A percentile compares a stretch with the other conserved stretches of the same genome.
phyloP scores from a whole-genome alignment of 78 protist genomes.

The Dictyostelium intermedium region DNA sequence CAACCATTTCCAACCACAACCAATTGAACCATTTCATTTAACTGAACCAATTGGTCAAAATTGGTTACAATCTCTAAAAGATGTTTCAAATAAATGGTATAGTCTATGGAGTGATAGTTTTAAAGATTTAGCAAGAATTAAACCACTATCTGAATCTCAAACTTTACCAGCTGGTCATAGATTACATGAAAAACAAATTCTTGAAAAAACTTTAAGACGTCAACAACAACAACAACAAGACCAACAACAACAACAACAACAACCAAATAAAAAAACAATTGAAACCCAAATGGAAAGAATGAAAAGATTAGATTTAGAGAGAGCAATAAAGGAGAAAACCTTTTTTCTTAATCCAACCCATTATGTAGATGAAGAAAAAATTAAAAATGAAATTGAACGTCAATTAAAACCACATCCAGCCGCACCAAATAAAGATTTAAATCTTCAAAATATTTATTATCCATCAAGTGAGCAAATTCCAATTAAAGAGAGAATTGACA shows the following conservation, averaged over 20 bases:
- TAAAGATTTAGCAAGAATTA: not conserved
- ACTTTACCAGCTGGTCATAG: not conserved
- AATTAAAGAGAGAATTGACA: not conserved
- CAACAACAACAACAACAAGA: not conserved
- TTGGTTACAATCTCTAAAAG: not conserved
- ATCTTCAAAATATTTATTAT: not conserved
- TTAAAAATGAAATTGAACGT: not conserved
- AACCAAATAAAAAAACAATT: not conserved
- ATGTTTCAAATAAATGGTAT: not conserved
- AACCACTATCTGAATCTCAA: not conserved
- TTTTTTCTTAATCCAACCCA: not conserved
- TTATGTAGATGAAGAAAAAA: not conserved
- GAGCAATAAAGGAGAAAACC: not conserved
- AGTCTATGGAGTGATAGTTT: not conserved
- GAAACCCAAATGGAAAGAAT: not conserved
- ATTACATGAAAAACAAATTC: conserved; percentile 2
- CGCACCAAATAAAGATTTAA: not conserved
- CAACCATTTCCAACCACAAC: not conserved
- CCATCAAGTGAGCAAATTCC: not conserved
- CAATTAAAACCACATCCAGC: not conserved
- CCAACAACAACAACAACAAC: not conserved
- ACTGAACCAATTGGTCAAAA: not conserved
- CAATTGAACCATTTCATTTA: not conserved
- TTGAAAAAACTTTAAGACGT: not conserved
- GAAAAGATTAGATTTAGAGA: not conserved